Conservation (phyloP, 352 stramenopile genomes). For the Phytophthora quininea region DNA sequence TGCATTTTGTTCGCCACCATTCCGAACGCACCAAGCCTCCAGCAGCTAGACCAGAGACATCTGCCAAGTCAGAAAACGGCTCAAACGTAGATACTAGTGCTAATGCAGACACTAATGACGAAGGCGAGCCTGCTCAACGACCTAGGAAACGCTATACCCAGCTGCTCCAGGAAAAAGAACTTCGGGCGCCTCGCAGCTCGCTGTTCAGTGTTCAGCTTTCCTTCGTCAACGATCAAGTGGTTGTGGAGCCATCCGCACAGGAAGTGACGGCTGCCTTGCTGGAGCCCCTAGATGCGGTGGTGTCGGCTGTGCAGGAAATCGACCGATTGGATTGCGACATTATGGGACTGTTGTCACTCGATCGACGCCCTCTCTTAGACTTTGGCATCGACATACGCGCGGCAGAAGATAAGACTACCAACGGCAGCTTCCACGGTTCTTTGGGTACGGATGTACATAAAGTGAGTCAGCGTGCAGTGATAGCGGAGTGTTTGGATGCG, state of each 20-base stretch:
- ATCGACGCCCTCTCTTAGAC: constrained; percentile 59
- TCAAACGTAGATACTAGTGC: constrained; percentile 7
- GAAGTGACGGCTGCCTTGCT: constrained; percentile 85
- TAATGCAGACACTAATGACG: neutral
- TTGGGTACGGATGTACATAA: constrained; percentile 7
- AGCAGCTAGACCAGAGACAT: constrained; percentile 1
- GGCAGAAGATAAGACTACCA: neutral
- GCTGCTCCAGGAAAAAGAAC: constrained; percentile 26
- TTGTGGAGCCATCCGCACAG: constrained; percentile 62
- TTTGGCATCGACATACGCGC: constrained; percentile 39
- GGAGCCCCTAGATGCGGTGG: constrained; percentile 80
- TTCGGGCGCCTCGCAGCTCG: constrained; percentile 57
- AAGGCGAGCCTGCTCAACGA: constrained; percentile 1
- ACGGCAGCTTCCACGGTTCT: constrained; percentile 18
- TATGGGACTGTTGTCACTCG: constrained; percentile 87
- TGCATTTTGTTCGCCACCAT: constrained; percentile 52
- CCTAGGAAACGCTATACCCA: constrained; percentile 8
- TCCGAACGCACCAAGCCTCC: constrained; percentile 8
- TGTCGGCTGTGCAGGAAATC: constrained; percentile 77
- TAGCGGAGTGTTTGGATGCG: constrained; percentile 50
- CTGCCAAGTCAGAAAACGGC: neutral
- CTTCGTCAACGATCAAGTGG: constrained; percentile 52
- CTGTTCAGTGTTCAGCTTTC: constrained; percentile 86
- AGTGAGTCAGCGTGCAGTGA: constrained; percentile 32
- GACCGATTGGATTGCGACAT: constrained; percentile 90